Evolutionary conservation across 345 rosid genomes (phyloP), one percentile per base, ranked within the genome.

Genomic region (Brassica incana): DNA sequence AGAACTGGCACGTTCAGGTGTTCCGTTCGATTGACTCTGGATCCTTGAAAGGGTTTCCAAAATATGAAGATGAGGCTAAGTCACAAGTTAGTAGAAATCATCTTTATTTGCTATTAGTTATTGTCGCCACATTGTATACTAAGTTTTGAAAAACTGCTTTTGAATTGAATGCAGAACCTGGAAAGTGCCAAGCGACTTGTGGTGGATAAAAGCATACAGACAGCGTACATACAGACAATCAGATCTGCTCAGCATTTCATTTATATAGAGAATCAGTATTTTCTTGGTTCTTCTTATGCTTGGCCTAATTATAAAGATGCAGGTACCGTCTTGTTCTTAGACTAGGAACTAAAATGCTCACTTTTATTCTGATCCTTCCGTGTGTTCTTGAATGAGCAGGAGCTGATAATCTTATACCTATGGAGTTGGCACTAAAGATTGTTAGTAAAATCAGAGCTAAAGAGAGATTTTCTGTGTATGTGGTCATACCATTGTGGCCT

Each of bases 161-260:
- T 72, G 25, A 65, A 78, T 33, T 75, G 56, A 45, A 56, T 87
- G 91, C 93, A 95, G 99, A 86, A 90, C 77, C 97, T 95, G 81
- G 71, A 83, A 8, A 74, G 76, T 83, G 64, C 97, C 25, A 93
- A 95, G 85, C 75, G 84, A 66, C 71, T 87, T 73, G 88, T 93
- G 58, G 86, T 95, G 74, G 99, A 95, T 69, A 93, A 85, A 84
- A 95, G 98, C 85, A 95, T 95, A 81, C 98, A 95, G 80, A 83
- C 87, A 69, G 99, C 99, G 43, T 95, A 95, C 82, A 86, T 95
- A 76, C 98, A 93, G 85, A 92, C 98, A 80, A 95, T 95, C 83
- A 84, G 99, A 92, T 95, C 97, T 78, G 98, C 99, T n/a, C 91
- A 95, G 85, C 93, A 87, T 89, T 93, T 81, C 86, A 88, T 95